Percentiles rank a stretch among this genome's conserved stretches.
phyloP scores from a whole-genome alignment of 1,284 basidiomycete genomes.

The Fomitiporia mediterranea region DNA sequence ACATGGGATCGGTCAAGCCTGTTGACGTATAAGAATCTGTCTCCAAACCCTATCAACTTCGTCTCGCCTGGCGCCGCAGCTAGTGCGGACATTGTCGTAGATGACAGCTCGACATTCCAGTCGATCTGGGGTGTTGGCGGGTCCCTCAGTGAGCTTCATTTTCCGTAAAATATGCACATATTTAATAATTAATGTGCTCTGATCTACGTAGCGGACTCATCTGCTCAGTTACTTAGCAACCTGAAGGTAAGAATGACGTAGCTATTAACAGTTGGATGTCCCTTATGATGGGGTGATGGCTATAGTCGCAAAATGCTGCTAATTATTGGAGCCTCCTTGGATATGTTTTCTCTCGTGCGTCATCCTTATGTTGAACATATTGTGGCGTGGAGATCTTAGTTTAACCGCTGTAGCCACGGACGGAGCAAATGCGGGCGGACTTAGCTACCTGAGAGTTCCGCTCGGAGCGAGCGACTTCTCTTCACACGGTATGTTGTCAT shows the following conservation, averaged over 20 bases:
- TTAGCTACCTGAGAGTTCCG: slow-evolving; percentile 47
- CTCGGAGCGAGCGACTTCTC: slow-evolving; percentile 56
- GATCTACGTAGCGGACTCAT: slow-evolving; percentile 42
- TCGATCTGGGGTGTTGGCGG: slow-evolving; percentile 48
- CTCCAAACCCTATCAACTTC: slow-evolving; percentile 49
- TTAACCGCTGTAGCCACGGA: slow-evolving; percentile 36
- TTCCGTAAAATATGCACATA: not conserved
- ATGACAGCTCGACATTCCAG: slow-evolving; percentile 41
- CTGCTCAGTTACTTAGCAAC: slow-evolving; percentile 43
- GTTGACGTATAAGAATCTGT: slow-evolving; percentile 42
- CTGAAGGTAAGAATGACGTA: slow-evolving; percentile 43
- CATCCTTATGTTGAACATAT: too few species aligned
- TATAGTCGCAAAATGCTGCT: slow-evolving; percentile 35
- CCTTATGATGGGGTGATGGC: not conserved
- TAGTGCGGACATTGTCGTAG: slow-evolving; percentile 44
- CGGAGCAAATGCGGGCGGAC: slow-evolving; percentile 44
- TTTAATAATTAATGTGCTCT: not conserved
- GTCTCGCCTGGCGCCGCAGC: slow-evolving; percentile 39
- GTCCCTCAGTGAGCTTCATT: slow-evolving; percentile 38
- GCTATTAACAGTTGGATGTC: not conserved
- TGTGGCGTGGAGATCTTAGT: not conserved
- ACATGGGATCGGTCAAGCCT: slow-evolving; percentile 53
- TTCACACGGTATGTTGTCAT: slow-evolving; percentile 34
- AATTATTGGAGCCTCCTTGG: slow-evolving; percentile 45
- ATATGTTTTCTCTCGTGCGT: slow-evolving; percentile 40